Conservation (phyloP, 148 eudicot genomes). For the Camellia lanceoleosa region DNA sequence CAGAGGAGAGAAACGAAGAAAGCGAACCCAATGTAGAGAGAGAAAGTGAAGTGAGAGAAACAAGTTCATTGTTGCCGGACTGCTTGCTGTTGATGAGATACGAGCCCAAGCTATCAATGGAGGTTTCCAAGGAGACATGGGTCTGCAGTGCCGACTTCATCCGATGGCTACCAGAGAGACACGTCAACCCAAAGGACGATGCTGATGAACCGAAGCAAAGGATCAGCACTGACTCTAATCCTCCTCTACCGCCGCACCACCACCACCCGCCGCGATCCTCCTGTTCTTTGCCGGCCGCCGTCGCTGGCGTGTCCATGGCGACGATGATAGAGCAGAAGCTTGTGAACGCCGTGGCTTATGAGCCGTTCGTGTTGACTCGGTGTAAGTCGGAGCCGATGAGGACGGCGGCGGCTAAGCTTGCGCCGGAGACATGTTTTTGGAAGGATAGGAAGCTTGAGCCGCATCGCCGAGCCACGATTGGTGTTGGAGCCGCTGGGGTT, state of each 20-base stretch:
- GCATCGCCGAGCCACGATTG: slow-evolving; percentile 51
- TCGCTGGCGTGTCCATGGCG: slow-evolving; percentile 50
- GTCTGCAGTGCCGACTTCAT: slow-evolving; percentile 77
- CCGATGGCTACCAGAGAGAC: slow-evolving; percentile 51
- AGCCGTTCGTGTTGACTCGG: slow-evolving; percentile 77
- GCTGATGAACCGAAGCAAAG: slow-evolving; percentile 32
- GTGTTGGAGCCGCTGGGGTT: slow-evolving; percentile 57
- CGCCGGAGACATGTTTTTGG: slow-evolving; percentile 67
- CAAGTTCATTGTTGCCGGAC: slow-evolving; percentile 55
- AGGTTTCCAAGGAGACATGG: slow-evolving; percentile 95
- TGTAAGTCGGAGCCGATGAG: slow-evolving; percentile 96
- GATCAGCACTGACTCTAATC: slow-evolving; percentile 21
- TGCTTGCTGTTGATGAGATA: slow-evolving; percentile 87
- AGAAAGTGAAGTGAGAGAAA: slow-evolving; percentile 9
- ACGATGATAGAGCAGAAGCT: slow-evolving; percentile 59
- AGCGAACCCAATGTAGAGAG: not conserved
- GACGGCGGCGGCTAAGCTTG: slow-evolving; percentile 68
- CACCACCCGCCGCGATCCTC: slow-evolving; percentile 67
- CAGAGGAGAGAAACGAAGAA: slow-evolving; percentile 8
- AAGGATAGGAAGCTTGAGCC: slow-evolving; percentile 74
- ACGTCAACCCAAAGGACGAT: not conserved
- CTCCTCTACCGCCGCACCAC: not conserved
- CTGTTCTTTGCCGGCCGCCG: slow-evolving; percentile 58
- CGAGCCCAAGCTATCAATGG: slow-evolving; percentile 95
- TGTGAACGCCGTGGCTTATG: slow-evolving; percentile 59